Evolutionary conservation across 129 eudicot genomes (phyloP).

Genomic region (Flaveria ramosissima): DNA sequence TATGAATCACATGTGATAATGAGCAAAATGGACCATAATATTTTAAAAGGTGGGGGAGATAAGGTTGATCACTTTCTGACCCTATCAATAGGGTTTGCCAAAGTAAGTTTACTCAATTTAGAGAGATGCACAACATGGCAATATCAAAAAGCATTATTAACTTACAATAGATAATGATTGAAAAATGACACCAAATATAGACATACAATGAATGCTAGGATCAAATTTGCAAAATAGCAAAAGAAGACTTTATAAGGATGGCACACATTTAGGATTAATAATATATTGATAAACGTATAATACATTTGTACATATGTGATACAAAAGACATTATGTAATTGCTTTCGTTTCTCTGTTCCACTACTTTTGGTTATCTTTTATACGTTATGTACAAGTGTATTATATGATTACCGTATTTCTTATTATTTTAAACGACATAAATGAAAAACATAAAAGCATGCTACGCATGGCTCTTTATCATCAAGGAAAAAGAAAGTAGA

Average conservation of each 20-base stretch:
- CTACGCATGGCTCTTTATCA: too few relatives aligned
- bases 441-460: too few relatives aligned
- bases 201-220: conserved; percentile 7
- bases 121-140: background rate
- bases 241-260: background rate
- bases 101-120: background rate
- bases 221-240: background rate
- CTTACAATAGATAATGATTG: background rate
- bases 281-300: too few relatives aligned
- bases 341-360: too few relatives aligned
- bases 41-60: conserved; percentile 4
- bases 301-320: too few relatives aligned
- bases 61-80: conserved; percentile 22
- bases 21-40: conserved; percentile 10
- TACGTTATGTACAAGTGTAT: background rate
- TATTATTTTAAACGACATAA: too few relatives aligned
- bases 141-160: conserved; percentile 18
- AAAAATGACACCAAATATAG: background rate
- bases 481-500: too few relatives aligned
- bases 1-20: conserved; percentile 15
- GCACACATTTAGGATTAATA: too few relatives aligned
- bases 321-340: too few relatives aligned
- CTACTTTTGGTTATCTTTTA: too few relatives aligned
- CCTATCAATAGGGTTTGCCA: conserved; percentile 18
- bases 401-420: conserved; percentile 4